These are phyloP conservation scores for Ustilago loliicola DNA, from an alignment of 1,284 basidiomycete genomes.

Conservation along the genomic window DNA sequence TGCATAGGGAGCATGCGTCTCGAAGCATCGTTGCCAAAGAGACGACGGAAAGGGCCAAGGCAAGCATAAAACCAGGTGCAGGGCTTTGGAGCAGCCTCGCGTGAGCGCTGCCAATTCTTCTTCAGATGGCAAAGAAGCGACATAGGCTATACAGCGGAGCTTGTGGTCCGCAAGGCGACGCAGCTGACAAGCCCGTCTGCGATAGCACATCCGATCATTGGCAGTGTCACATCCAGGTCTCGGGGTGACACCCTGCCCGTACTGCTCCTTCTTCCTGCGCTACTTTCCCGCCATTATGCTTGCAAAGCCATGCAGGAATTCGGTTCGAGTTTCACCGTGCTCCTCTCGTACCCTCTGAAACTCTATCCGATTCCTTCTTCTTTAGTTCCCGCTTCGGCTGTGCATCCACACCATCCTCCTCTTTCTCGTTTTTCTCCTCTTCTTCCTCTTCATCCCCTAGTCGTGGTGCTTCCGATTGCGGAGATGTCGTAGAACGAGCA, in stretches of 20 bases:
- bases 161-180: background rate
- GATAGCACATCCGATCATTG: background rate
- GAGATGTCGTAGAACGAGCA: background rate
- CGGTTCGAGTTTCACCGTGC: constrained; percentile 1
- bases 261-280: background rate
- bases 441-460: background rate
- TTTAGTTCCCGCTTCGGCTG: background rate
- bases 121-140: background rate
- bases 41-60: background rate
- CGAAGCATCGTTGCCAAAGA: background rate
- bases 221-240: constrained; percentile 5
- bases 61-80: background rate
- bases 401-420: background rate
- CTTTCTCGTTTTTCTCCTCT: background rate
- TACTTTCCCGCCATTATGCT: constrained; percentile 11
- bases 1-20: background rate
- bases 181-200: background rate
- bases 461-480: background rate
- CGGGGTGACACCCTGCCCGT: constrained; percentile 4
- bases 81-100: background rate
- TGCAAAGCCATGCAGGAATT: constrained; percentile 7
- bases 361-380: background rate
- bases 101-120: background rate
- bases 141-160: background rate
- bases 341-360: constrained; percentile 1